A percentile compares a stretch with the other conserved stretches of the same genome.
Evolutionary conservation across 2,329 filamentous ascomycete genomes (phyloP).

Genomic region (Rhytidhysteron rufulum): DNA sequence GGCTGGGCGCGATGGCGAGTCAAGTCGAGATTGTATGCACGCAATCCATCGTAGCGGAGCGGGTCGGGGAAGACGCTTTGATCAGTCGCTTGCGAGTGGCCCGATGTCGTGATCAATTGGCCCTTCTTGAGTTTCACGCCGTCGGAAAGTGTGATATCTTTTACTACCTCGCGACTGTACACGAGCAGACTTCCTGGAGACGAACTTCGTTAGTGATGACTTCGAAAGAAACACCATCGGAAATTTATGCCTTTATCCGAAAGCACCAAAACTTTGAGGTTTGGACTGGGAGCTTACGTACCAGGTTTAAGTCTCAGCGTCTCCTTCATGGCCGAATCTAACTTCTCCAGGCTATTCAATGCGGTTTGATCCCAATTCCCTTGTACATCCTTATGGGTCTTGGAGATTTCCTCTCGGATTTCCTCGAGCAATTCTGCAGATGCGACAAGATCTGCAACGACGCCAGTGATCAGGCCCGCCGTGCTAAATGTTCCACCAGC

Average conservation of each 20-base stretch:
- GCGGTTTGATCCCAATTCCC: slow-evolving; percentile 2
- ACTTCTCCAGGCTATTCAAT: slow-evolving; percentile 1
- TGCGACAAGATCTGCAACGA: slow-evolving; percentile 4
- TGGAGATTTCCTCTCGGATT: slow-evolving; percentile 6
- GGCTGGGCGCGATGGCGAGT: slow-evolving; percentile 4
- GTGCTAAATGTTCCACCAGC: slow-evolving; percentile 7
- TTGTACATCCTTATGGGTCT: neutral
- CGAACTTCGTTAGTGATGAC: too few species aligned
- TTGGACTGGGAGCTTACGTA: too few species aligned
- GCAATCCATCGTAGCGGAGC: slow-evolving; percentile 4
- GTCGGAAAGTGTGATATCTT: slow-evolving; percentile 3
- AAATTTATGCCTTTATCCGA: too few species aligned
- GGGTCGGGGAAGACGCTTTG: slow-evolving; percentile 3
- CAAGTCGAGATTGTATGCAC: slow-evolving; percentile 4
- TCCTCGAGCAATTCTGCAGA: slow-evolving; percentile 4
- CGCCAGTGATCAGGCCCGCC: slow-evolving; percentile 4
- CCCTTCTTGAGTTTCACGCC: slow-evolving; percentile 5
- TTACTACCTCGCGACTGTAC: slow-evolving; percentile 4
- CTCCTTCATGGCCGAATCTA: slow-evolving; percentile 10
- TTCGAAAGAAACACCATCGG: too few species aligned
- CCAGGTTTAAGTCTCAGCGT: slow-evolving; percentile 5
- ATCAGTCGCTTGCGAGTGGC: slow-evolving; percentile 2
- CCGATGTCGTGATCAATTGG: slow-evolving; percentile 3
- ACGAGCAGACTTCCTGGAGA: slow-evolving; percentile 3
- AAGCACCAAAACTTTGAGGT: too few species aligned